A percentile compares a stretch with the other conserved stretches of the same genome.
phyloP scores from a whole-genome alignment of 768 basidiomycete species.

The Piloderma croceum region DNA sequence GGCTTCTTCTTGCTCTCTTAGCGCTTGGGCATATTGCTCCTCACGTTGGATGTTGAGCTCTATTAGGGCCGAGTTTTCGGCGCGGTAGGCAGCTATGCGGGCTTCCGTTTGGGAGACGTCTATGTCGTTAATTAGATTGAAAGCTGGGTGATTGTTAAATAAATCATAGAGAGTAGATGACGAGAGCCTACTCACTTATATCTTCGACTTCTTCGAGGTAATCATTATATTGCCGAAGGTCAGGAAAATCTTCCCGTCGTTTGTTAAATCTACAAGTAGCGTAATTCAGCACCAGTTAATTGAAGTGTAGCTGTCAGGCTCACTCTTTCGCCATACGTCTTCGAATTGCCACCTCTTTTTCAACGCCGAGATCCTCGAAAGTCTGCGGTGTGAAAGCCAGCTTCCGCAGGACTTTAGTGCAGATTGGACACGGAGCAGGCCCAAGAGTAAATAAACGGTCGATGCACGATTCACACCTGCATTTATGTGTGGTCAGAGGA shows the following conservation, averaged over 20 bases:
- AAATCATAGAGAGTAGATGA: background rate
- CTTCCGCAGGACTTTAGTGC: constrained; percentile 81
- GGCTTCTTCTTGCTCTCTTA: constrained; percentile 77
- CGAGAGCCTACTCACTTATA: constrained; percentile 50
- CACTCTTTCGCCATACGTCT: constrained; percentile 87
- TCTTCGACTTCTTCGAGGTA: constrained; percentile 97
- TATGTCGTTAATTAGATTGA: constrained; percentile 91
- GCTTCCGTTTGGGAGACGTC: constrained; percentile 78
- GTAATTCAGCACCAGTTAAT: constrained; percentile 1
- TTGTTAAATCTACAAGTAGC: constrained; percentile 78
- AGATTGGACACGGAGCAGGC: constrained; percentile 94
- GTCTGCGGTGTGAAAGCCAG: constrained; percentile 94
- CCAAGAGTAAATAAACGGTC: constrained; percentile 94
- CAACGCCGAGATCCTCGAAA: constrained; percentile 87
- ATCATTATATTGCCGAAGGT: constrained; percentile 81
- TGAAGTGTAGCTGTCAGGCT: constrained; percentile 21
- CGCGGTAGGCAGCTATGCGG: constrained; percentile 71
- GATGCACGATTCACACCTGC: constrained; percentile 98
- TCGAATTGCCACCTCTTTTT: constrained; percentile 90
- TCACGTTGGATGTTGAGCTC: constrained; percentile 81
- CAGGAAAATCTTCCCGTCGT: constrained; percentile 79
- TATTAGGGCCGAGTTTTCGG: constrained; percentile 77
- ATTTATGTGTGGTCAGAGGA: background rate
- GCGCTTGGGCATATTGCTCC: constrained; percentile 63
- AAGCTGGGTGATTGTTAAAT: constrained; percentile 45